Evolutionary conservation across 2,329 filamentous ascomycete species (phyloP), one percentile per base, ranked within the genome.

Genomic region (Beauveria varroae): DNA sequence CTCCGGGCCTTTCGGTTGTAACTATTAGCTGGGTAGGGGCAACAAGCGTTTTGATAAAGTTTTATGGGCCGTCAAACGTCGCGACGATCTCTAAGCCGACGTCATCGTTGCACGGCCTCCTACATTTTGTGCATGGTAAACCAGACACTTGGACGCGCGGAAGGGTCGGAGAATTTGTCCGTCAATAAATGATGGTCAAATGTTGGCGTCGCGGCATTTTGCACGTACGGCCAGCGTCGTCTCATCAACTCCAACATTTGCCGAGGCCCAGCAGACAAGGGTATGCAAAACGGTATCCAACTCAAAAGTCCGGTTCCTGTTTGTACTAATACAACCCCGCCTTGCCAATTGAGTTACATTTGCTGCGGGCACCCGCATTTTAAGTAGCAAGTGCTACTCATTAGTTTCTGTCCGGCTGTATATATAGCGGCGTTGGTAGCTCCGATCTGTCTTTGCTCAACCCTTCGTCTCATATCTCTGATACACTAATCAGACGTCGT

Each of bases 231-330:
- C 24, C 7, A 28, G 28, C 18, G 24, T 3, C 28, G 28, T 57
- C 54, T 57, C 41, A 46, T 44, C 51, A 55, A 26, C 22, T 28
- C 37, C 20, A 24, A 8, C 24, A 37, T 46, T 20, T 57, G 30
- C 58, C 59, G 28, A 58, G 51, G 51, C 62, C 16, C 34, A 50
- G 9, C 7, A 26, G 44, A 43, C 50, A 10, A 51, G 24, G 34
- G 43, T 40, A 22, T n/a, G 22, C 12, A 51, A 56, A 37, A 28
- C 51, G 50, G 44, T 26, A 24, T 37, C 28, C 28, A 24, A 34
- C 20, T 30, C 43, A 54, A 60, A 60, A 60, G 50, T 60, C 58
- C 58, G 58, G 49, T 52, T 54, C 41, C 50, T 26, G 46, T 47
- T 37, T 51, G 40, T 43, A 54, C 34, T 55, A 52, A 30, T n/a